phyloP scores from a whole-genome alignment of 805 yeast species.

The Osmozyma mogii region DNA sequence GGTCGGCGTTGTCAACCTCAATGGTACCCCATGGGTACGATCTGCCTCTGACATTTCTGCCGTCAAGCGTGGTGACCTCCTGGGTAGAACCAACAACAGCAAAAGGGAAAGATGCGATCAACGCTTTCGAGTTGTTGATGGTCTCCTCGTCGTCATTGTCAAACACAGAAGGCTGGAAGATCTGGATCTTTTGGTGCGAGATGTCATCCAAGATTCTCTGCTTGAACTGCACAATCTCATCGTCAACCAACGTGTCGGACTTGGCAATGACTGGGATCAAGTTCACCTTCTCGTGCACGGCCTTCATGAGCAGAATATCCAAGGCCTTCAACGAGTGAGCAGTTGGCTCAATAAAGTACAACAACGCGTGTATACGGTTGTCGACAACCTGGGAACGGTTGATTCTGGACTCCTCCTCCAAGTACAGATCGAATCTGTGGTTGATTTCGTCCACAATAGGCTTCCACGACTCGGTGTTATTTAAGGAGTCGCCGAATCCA shows the following conservation, averaged over 20 bases:
- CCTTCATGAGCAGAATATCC: constrained; percentile 82
- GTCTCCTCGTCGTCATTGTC: constrained; percentile 85
- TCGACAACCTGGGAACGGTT: constrained; percentile 67
- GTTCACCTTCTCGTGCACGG: constrained; percentile 84
- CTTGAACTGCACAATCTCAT: constrained; percentile 73
- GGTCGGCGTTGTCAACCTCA: constrained; percentile 91
- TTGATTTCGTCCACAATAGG: constrained; percentile 89
- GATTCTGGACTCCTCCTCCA: constrained; percentile 83
- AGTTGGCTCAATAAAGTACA: constrained; percentile 94
- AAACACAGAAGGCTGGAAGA: constrained; percentile 68
- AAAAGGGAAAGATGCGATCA: constrained; percentile 73
- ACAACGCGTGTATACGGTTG: constrained; percentile 84
- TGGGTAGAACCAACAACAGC: constrained; percentile 89
- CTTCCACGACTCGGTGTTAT: constrained; percentile 64
- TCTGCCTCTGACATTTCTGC: constrained; percentile 82
- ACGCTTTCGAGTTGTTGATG: constrained; percentile 51
- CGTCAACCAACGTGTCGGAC: constrained; percentile 86
- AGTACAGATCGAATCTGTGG: constrained; percentile 74
- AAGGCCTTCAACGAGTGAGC: constrained; percentile 88
- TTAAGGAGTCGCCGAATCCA: constrained; percentile 88
- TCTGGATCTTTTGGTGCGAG: constrained; percentile 59
- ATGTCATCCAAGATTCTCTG: constrained; percentile 72
- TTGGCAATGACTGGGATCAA: constrained; percentile 92
- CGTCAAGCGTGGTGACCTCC: constrained; percentile 59
- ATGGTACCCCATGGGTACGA: constrained; percentile 95